Percentiles rank a stretch among this genome's conserved stretches.
Conservation (phyloP, 805 yeast genomes). For the Grigorovia humatica region DNA sequence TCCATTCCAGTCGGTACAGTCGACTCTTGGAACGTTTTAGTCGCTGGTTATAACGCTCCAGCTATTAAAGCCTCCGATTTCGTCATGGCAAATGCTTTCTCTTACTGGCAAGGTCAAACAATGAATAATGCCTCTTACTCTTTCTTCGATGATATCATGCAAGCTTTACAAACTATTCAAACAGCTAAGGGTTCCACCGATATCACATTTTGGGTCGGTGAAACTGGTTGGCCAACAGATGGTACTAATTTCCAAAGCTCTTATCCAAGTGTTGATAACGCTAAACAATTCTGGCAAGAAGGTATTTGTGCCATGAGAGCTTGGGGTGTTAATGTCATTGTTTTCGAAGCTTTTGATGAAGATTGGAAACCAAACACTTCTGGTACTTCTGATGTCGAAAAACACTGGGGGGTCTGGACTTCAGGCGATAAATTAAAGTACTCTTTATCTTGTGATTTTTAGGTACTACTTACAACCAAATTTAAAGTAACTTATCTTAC, state of each 20-base stretch:
- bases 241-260: conserved; percentile 66
- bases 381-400: conserved; percentile 78
- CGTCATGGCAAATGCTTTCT: conserved; percentile 88
- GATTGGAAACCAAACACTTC: conserved; percentile 91
- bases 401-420: conserved; percentile 89
- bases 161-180: conserved; percentile 85
- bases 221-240: conserved; percentile 93
- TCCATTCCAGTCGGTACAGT: conserved; percentile 80
- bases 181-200: conserved; percentile 77
- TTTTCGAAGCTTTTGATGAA: conserved; percentile 93
- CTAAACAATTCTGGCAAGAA: conserved; percentile 72
- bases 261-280: conserved; percentile 61
- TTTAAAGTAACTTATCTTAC: background rate
- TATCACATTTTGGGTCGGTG: conserved; percentile 90
- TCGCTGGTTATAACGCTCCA: conserved; percentile 60
- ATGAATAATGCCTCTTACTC: conserved; percentile 76
- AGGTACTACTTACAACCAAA: conserved; percentile 1
- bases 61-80: conserved; percentile 77
- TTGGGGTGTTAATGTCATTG: conserved; percentile 90
- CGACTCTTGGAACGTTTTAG: conserved; percentile 90
- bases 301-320: conserved; percentile 90
- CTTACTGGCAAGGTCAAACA: conserved; percentile 98
- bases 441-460: conserved; percentile 38
- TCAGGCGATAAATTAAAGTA: conserved; percentile 38
- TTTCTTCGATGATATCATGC: conserved; percentile 95